A percentile compares a stretch with the other conserved stretches of the same genome.
Conservation (phyloP, 257 asterid species). For the Henckelia pumila region DNA sequence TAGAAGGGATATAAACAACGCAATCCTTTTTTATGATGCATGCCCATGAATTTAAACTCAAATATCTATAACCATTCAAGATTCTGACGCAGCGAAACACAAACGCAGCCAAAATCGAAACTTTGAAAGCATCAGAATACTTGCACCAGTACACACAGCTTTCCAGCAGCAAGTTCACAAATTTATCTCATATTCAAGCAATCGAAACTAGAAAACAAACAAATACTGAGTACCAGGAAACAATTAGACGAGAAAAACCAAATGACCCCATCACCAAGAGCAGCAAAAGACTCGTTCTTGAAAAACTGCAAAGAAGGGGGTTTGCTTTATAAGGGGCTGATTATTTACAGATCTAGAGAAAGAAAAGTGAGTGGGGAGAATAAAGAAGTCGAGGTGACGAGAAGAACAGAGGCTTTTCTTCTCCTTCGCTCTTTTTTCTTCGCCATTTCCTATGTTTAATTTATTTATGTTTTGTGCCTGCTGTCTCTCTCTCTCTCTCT, state of each 20-base stretch:
- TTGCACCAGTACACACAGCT: slow-evolving; percentile 17
- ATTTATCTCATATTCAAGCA: slow-evolving; percentile 5
- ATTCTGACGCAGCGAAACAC: slow-evolving; percentile 9
- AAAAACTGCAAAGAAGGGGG: not conserved
- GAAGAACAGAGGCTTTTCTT: slow-evolving; percentile 38
- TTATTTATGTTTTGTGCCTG: slow-evolving; percentile 23
- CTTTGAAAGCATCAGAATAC: slow-evolving; percentile 6
- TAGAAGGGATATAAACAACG: slow-evolving; percentile 2
- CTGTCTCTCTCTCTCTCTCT: slow-evolving; percentile 27
- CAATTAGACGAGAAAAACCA: slow-evolving; percentile 23
- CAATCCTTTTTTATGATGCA: slow-evolving; percentile 29
- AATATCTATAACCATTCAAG: slow-evolving; percentile 19
- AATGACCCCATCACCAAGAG: slow-evolving; percentile 25
- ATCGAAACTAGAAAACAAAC: slow-evolving; percentile 14
- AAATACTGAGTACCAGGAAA: slow-evolving; percentile 32
- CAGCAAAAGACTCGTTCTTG: slow-evolving; percentile 8
- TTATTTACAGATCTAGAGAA: slow-evolving; percentile 63
- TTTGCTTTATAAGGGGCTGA: slow-evolving; percentile 17
- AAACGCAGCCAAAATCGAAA: slow-evolving; percentile 32
- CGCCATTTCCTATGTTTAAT: slow-evolving; percentile 70
- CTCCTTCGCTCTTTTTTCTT: slow-evolving; percentile 41
- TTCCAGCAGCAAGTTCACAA: not conserved
- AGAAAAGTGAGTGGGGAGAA: slow-evolving; percentile 35
- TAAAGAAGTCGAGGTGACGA: slow-evolving; percentile 31
- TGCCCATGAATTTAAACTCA: slow-evolving; percentile 31